Evolutionary conservation across 371 early-diverging fungal species (phyloP), one percentile per base, ranked within the genome.

Genomic region (Parasitella parasitica): DNA sequence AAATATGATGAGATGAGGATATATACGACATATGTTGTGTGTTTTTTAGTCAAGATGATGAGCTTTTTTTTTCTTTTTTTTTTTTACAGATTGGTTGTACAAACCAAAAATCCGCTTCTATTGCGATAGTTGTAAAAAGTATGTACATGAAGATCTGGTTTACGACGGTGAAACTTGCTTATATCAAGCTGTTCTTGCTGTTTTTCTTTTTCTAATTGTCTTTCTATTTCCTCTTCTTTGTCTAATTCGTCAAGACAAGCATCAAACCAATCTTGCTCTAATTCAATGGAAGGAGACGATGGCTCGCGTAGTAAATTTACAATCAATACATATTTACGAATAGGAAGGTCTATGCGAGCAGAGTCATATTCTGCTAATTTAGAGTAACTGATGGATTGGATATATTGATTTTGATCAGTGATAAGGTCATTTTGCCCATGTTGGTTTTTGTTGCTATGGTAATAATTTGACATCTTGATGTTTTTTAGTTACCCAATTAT

Each of bases 191-290:
- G 9, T 35, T 58, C 41, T 20, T 43, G 43, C 43, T 54, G 30
- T 8, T 48, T 16, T n/a, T 38, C 28, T 43, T 43, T 18, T 9
- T 43, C 43, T 20, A 43, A 9, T 20, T 43, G 20, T 43, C 22
- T 43, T 43, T 43, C 43, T 43, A 7, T 20, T 43, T 43, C 43
- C 20, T 41, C 41, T 49, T 69, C 68, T 38, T 57, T 48, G 12
- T 54, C 53, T 22, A 69, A 28, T 35, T 69, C 61, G 38, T 61
- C 49, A 5, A 69, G 18, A 54, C 69, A 69, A 35, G 57, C 49
- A 7, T 69, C 69, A 57, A 69, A 64, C 69, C 69, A 69, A 3
- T 69, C 38, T 8, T 69, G 69, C 36, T 69, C 69, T 20, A 49
- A 28, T 11, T 18, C 12, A 8, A 28, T 24, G 2, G 49, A 32